Conservation (phyloP, 2,329 filamentous ascomycete genomes). For the Davidsoniella eucalypti region DNA sequence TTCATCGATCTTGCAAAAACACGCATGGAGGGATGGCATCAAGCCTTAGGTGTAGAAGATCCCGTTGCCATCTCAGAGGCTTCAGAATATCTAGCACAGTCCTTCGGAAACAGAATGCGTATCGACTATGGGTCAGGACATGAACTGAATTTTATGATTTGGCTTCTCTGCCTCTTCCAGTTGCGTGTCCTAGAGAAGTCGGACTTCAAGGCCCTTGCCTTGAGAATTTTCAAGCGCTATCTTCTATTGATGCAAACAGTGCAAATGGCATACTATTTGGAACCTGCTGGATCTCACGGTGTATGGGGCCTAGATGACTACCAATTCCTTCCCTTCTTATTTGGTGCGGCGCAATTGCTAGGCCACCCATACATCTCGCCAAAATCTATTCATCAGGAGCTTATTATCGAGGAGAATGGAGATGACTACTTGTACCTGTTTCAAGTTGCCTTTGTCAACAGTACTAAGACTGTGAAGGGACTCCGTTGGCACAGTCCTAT, state of each 20-base stretch:
- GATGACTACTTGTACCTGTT: conserved; percentile 78
- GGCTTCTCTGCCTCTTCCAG: conserved; percentile 86
- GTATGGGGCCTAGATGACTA: conserved; percentile 98
- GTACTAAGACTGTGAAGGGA: conserved; percentile 88
- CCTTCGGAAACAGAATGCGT: conserved; percentile 69
- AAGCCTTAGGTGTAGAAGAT: conserved; percentile 35
- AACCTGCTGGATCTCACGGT: conserved; percentile 90
- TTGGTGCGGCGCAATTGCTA: conserved; percentile 78
- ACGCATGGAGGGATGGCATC: conserved; percentile 45
- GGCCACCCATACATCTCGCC: conserved; percentile 69
- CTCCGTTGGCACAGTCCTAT: conserved; percentile 94
- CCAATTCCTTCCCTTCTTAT: conserved; percentile 89
- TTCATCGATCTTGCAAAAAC: conserved; percentile 57
- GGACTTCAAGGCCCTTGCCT: conserved; percentile 59
- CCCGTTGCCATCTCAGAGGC: conserved; percentile 48
- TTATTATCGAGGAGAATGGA: conserved; percentile 73
- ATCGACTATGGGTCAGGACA: conserved; percentile 97
- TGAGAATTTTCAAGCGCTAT: conserved; percentile 69
- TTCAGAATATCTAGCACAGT: conserved; percentile 63
- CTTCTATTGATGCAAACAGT: conserved; percentile 72
- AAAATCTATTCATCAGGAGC: conserved; percentile 69
- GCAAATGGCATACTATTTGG: conserved; percentile 87
- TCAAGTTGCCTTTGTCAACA: conserved; percentile 87
- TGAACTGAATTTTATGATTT: conserved; percentile 92
- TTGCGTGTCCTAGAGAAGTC: conserved; percentile 43